Percentiles rank a stretch among this genome's conserved stretches.
Conservation (phyloP, 495 filamentous ascomycete species). For the Acidiella bohemica region DNA sequence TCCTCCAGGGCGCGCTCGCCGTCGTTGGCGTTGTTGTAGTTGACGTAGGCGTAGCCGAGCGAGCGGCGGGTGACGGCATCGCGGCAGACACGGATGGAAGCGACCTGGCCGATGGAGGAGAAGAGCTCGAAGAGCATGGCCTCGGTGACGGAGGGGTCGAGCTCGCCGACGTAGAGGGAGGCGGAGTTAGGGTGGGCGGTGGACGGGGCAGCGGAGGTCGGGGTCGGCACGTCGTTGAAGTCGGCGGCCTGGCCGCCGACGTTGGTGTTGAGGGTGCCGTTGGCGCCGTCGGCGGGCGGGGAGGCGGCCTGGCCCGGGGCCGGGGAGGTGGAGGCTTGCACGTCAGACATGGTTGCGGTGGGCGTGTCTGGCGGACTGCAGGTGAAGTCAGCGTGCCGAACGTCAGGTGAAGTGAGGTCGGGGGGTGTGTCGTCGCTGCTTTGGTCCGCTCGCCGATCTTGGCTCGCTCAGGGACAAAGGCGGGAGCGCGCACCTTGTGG, state of each 20-base stretch:
- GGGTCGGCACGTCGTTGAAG: slow-evolving; percentile 50
- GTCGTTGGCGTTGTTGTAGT: slow-evolving; percentile 95
- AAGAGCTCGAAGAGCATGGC: slow-evolving; percentile 99
- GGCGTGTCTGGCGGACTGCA: neutral
- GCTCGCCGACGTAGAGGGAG: slow-evolving; percentile 97
- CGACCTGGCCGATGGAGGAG: slow-evolving; percentile 97
- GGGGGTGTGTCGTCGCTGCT: neutral
- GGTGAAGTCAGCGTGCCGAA: neutral
- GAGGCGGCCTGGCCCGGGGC: slow-evolving; percentile 46
- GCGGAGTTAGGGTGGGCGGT: slow-evolving; percentile 77
- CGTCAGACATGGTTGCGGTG: slow-evolving; percentile 18
- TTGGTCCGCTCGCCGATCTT: neutral
- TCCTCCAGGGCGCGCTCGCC: slow-evolving; percentile 98
- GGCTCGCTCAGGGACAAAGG: neutral
- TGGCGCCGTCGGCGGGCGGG: slow-evolving; percentile 44
- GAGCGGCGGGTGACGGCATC: slow-evolving; percentile 98
- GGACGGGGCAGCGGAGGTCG: slow-evolving; percentile 55
- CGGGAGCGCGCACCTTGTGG: neutral
- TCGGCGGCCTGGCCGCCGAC: slow-evolving; percentile 36
- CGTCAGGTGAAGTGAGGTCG: neutral
- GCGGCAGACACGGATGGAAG: slow-evolving; percentile 98
- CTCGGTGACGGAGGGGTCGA: slow-evolving; percentile 94
- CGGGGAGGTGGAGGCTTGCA: slow-evolving; percentile 42
- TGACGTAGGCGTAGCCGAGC: slow-evolving; percentile 98
- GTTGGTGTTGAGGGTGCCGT: slow-evolving; percentile 56